Evolutionary conservation across 169 alveolate genomes (phyloP), one percentile per base, ranked within the genome.

Genomic region (Eimeria brunetti): DNA sequence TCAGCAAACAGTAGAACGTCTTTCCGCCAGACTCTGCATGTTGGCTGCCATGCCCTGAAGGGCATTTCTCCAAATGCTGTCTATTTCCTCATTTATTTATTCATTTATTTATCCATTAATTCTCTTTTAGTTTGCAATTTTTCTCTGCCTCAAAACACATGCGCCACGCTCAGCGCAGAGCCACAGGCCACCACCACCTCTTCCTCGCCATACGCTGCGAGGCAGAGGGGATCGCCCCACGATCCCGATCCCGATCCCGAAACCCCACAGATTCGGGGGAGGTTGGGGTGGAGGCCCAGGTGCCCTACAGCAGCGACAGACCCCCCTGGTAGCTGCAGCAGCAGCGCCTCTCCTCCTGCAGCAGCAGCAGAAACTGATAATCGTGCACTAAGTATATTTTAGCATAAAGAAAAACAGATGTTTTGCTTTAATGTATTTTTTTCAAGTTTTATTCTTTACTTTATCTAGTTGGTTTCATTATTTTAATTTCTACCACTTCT

Each of bases 121-220:
- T n/a, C 22, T 58, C 67, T n/a, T n/a, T n/a, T n/a, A n/a, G n/a
- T n/a, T n/a, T n/a, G 67, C 67, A 58, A 58, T 18, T 18, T 16
- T 18, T 58, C 67, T 30, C 20, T n/a, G 51, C 30, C 53, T 73
- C 41, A 83, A 36, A 58, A 58, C 76, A 83, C 76, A 56, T 83
- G 91, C 9, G 56, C 91, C 56, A 83, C 16, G 58, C 91, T 83
- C 14, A 83, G 60, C 33, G 91, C n/a, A 33, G 56, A 30, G 51
- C 51, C 91, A 58, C 91, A 83, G n/a, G 91, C 44, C 51, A 83
- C 33, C 76, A 58, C 91, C 22, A 83, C 73, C 76, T 83, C 91
- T 51, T 83, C 91, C 9, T 83, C 76, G 12, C 51, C 75, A 41
- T 83, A 53, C 33, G 91, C 73, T 27, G 91, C 76, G 24, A 83